Base-by-base conservation (phyloP, 148 eudicot species). In the Arbutus unedo region DNA sequence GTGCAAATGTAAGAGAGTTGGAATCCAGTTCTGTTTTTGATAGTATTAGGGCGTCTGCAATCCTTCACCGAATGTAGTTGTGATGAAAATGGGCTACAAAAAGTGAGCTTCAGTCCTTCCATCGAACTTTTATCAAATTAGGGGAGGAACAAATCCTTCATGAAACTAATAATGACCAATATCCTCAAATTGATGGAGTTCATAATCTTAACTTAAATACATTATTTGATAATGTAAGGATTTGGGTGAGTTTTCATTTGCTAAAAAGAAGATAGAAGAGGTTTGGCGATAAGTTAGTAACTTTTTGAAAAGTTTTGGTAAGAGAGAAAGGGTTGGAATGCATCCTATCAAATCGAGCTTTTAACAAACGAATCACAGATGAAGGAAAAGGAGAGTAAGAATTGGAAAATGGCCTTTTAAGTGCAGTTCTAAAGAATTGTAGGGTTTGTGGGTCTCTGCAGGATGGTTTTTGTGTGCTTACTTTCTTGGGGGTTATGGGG, bases 401-500 rank as follows among this genome's bases (percentile, higher is more conserved):
- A n/a, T 85, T 81, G 11, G 73, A 53, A 53, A 44, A 6, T 71
- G 54, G 44, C 43, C 71, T 15, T 70, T 38, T n/a, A n/a, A 3
- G 1, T 19, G 23, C 45, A 25, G 19, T 44, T 76, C 19, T 77
- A 6, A 6, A 79, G 41, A 50, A 50, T 81, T 70, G 64, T 72
- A 14, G 56, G 43, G 50, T 44, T 73, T 41, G 18, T 56, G 81
- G 43, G 21, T 55, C 44, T 74, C 59, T 81, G 74, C 85, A 96
- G 99, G 99, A 48, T 96, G 99, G 98, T 91, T 94, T 85, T 82
- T 94, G 78, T 85, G 98, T 86, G 97, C 99, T 43, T 94, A 96
- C 83, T 96, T 96, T 82, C 94, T 96, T 49, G 98, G 99, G 54
- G 99, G 99, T 48, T 96, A 85, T 62, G 83, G 91, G 47, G 93